These are phyloP conservation scores for Mytilinidion resinicola DNA, from an alignment of 495 filamentous ascomycete species.

Conservation along the genomic window DNA sequence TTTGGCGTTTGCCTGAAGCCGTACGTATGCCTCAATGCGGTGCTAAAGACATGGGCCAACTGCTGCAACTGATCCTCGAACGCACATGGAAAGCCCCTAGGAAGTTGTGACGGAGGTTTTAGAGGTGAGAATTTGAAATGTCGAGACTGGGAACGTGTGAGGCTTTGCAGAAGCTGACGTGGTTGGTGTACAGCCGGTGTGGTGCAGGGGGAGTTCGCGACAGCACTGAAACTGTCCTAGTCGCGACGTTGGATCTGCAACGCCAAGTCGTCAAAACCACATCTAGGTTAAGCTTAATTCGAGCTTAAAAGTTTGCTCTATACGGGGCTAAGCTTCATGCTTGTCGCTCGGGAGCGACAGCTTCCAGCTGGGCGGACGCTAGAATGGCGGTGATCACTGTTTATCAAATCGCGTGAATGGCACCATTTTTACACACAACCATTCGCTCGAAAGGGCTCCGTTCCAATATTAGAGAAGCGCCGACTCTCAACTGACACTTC, in stretches of 20 bases:
- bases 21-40: neutral
- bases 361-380: neutral
- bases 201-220: neutral
- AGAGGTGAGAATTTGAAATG: conserved; percentile 4
- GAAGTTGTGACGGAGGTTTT: neutral
- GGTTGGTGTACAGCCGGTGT: neutral
- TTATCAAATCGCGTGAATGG: too few relatives aligned
- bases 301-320: neutral
- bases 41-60: neutral
- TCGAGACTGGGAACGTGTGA: conserved; percentile 1
- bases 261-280: neutral
- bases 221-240: neutral
- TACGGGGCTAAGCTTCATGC: neutral
- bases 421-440: too few relatives aligned
- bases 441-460: too few relatives aligned
- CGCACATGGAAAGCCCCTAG: neutral
- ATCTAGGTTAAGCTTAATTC: conserved; percentile 1
- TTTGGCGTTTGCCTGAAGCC: conserved; percentile 2
- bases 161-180: conserved; percentile 3
- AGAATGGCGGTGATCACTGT: too few relatives aligned
- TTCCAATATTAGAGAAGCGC: too few relatives aligned
- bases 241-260: neutral
- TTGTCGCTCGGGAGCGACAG: neutral
- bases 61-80: neutral
- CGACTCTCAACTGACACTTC: too few relatives aligned